A percentile compares a stretch with the other conserved stretches of the same genome.
Conservation (phyloP, 257 asterid genomes). For the Datura wrightii region DNA sequence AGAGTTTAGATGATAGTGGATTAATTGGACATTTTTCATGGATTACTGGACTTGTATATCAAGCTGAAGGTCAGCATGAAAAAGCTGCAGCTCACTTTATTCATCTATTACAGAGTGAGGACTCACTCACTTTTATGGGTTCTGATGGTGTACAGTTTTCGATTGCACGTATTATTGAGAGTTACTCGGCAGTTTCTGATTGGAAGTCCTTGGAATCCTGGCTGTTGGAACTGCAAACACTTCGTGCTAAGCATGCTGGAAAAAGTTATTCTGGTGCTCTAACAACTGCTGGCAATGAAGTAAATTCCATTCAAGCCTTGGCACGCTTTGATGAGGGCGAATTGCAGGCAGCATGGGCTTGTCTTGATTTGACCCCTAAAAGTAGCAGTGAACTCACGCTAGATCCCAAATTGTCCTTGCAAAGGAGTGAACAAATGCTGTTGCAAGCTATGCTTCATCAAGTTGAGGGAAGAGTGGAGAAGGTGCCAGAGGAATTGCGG, state of each 20-base stretch:
- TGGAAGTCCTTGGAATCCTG: slow-evolving; percentile 97
- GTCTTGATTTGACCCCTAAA: slow-evolving; percentile 96
- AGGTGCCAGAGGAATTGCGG: slow-evolving; percentile 76
- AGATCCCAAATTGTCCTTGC: slow-evolving; percentile 94
- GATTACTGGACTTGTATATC: slow-evolving; percentile 92
- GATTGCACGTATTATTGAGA: slow-evolving; percentile 84
- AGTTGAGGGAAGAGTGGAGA: slow-evolving; percentile 75
- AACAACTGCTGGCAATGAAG: slow-evolving; percentile 94
- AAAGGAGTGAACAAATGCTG: slow-evolving; percentile 97
- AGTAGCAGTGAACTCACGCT: slow-evolving; percentile 86
- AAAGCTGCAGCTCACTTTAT: slow-evolving; percentile 95
- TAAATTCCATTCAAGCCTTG: slow-evolving; percentile 88
- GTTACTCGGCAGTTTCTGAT: slow-evolving; percentile 84
- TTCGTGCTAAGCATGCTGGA: slow-evolving; percentile 90
- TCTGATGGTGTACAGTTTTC: slow-evolving; percentile 89
- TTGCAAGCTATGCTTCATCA: slow-evolving; percentile 96
- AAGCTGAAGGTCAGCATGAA: slow-evolving; percentile 92
- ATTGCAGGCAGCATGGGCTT: slow-evolving; percentile 89
- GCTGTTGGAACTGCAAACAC: slow-evolving; percentile 87
- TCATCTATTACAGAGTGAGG: slow-evolving; percentile 83
- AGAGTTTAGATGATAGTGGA: slow-evolving; percentile 49
- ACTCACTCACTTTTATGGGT: slow-evolving; percentile 82
- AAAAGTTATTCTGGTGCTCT: slow-evolving; percentile 91
- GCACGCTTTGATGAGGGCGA: slow-evolving; percentile 94
- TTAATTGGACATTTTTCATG: slow-evolving; percentile 71